phyloP scores from a whole-genome alignment of 176 grass and related monocot species.

The Carex kokanica region DNA sequence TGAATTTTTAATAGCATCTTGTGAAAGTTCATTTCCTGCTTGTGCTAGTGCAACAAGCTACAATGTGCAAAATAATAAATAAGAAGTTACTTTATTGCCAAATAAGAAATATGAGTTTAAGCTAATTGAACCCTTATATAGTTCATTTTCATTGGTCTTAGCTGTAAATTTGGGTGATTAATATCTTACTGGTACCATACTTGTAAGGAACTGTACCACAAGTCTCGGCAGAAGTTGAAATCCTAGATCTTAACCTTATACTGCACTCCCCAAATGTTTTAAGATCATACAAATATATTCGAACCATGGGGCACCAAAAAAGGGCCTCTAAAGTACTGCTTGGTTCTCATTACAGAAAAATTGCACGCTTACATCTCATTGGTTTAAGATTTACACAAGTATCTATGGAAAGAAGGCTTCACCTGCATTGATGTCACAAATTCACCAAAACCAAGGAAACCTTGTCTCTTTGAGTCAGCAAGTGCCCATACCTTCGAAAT shows the following conservation, averaged over 20 bases:
- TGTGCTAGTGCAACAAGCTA: conserved; percentile 93
- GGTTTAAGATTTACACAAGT: background rate
- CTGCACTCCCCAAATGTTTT: background rate
- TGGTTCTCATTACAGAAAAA: background rate
- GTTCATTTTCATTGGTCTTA: background rate
- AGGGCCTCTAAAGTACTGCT: background rate
- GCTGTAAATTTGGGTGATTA: conserved; percentile 8
- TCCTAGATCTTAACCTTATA: background rate
- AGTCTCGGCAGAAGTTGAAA: background rate
- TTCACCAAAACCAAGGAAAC: conserved; percentile 70
- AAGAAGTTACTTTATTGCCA: conserved; percentile 15
- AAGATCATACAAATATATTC: background rate
- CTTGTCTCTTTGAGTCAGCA: conserved; percentile 80
- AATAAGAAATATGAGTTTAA: background rate
- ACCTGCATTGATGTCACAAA: conserved; percentile 92
- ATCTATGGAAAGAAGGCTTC: background rate
- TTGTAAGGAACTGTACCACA: background rate
- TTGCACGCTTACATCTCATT: background rate
- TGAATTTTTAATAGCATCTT: conserved; percentile 46
- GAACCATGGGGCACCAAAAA: background rate
- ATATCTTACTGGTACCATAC: background rate
- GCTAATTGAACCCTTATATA: background rate
- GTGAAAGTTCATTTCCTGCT: conserved; percentile 64
- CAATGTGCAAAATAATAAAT: conserved; percentile 13
- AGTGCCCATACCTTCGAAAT: conserved; percentile 79